Base-by-base conservation (phyloP, 345 rosid genomes). In the Xanthoceras sorbifolium region DNA sequence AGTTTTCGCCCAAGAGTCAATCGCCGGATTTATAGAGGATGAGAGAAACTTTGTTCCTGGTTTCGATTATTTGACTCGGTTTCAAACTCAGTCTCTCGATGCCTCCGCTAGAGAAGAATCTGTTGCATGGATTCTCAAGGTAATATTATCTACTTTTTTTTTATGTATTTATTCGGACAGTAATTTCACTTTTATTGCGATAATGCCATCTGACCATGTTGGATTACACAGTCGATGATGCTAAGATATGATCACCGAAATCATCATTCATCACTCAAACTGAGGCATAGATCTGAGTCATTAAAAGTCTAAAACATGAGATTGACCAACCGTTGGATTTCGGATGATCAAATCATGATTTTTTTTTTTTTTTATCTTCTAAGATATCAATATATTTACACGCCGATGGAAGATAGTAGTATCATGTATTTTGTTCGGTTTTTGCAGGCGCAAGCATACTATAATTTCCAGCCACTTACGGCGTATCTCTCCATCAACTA, bases 61-160 rank as follows among this genome's bases (percentile, higher is more conserved):
- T 34, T 77, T 84, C 77, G 99, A 92, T 77, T 93, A 92, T 85
- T 81, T 90, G 70, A 86, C 94, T 20, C 86, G 90, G 76, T 92
- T 90, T 74, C 89, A 84, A 29, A 86, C 97, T 74, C 93, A 71
- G 64, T 82, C 97, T 76, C 91, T 93, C 26, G 93, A 92, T 71
- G 98, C 93, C 48, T 85, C 97, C 60, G 93, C 93, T 76, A 86
- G 99, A 70, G 97, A 92, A 83, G 86, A 91, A 18, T 86, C 97
- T 22, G 97, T 96, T 87, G 85, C 94, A 84, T 96, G 99, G 99
- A 96, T 96, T 82, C 93, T 93, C 88, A 91, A 92, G 97, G 99
- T 86, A 76, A 69, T 6, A 9, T 6, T 34, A 10, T 2, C 17
- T 4, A 28, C n/a, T 9, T 22, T 23, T 15, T 9, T 10, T 22